Conservation (phyloP, 352 stramenopile genomes). For the Blastocystis sp. region DNA sequence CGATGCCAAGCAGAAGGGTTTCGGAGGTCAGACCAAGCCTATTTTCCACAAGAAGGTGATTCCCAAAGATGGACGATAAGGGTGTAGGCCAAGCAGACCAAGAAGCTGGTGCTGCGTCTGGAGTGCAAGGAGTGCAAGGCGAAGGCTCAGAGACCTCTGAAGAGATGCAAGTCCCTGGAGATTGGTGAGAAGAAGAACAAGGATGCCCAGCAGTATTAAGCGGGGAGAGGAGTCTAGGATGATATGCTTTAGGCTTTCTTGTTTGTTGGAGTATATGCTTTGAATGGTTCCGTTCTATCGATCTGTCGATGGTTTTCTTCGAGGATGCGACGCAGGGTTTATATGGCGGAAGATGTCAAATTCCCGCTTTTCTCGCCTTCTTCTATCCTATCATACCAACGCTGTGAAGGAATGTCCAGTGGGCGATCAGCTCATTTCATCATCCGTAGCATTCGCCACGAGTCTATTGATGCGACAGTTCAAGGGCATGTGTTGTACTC, state of each 20-base stretch:
- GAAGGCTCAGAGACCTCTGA: constrained; percentile 95
- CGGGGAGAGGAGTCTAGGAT: not conserved
- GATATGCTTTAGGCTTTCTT: not conserved
- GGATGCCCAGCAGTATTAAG: constrained; percentile 19
- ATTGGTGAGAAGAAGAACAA: constrained; percentile 89
- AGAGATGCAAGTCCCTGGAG: constrained; percentile 99
- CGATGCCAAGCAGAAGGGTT: constrained; percentile 98
- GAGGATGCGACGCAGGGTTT: no score
- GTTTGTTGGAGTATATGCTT: not conserved
- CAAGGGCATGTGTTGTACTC: not conserved
- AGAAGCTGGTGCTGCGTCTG: constrained; percentile 88
- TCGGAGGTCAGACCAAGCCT: constrained; percentile 99
- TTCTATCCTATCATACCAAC: not conserved
- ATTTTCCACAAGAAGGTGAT: constrained; percentile 97
- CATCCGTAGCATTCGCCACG: not conserved
- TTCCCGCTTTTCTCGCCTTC: not conserved
- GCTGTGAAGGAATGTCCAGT: not conserved
- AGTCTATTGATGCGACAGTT: constrained; percentile 20
- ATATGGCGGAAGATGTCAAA: no score
- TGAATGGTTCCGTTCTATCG: not conserved
- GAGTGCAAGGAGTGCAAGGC: constrained; percentile 99
- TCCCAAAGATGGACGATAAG: constrained; percentile 77
- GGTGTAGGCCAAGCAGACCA: constrained; percentile 93
- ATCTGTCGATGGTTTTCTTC: no score
- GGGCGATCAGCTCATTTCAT: not conserved